Evolutionary conservation across 164 flowering plant species (phyloP).

Genomic region (Aristolochia fimbriata): DNA sequence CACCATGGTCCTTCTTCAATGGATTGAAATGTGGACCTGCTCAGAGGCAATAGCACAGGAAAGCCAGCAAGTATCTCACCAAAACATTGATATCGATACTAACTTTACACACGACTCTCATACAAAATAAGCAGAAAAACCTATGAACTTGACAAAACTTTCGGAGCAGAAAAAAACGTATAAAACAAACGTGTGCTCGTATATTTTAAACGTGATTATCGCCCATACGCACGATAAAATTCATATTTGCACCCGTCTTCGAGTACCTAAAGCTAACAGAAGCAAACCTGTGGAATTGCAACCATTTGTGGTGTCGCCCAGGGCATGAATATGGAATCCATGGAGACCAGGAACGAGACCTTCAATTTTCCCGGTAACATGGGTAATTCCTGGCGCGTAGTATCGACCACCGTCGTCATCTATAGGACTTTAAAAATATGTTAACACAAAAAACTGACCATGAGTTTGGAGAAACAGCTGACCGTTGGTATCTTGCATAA

Average conservation of each 20-base stretch:
- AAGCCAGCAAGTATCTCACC: not conserved
- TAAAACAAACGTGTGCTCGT: not conserved
- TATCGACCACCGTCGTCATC: not conserved
- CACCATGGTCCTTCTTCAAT: constrained; percentile 63
- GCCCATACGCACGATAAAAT: too few species aligned
- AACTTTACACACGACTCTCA: not conserved
- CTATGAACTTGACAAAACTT: not conserved
- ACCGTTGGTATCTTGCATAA: constrained; percentile 47
- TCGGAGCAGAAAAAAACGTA: not conserved
- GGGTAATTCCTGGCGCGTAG: constrained; percentile 38
- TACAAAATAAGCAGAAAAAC: not conserved
- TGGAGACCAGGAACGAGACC: constrained; percentile 78
- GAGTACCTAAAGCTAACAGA: not conserved
- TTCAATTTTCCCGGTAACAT: constrained; percentile 55
- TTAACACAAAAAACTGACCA: not conserved
- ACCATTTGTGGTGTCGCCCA: constrained; percentile 92
- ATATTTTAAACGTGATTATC: too few species aligned
- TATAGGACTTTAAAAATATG: not conserved
- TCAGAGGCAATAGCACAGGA: not conserved
- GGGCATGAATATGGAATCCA: constrained; percentile 88
- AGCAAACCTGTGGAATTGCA: constrained; percentile 76
- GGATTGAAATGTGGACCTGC: constrained; percentile 92
- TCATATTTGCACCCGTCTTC: too few species aligned
- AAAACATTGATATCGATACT: not conserved
- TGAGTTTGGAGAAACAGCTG: constrained; percentile 1